A percentile compares a stretch with the other conserved stretches of the same genome.
Conservation (phyloP, 257 asterid genomes). For the Capsicum chinense region DNA sequence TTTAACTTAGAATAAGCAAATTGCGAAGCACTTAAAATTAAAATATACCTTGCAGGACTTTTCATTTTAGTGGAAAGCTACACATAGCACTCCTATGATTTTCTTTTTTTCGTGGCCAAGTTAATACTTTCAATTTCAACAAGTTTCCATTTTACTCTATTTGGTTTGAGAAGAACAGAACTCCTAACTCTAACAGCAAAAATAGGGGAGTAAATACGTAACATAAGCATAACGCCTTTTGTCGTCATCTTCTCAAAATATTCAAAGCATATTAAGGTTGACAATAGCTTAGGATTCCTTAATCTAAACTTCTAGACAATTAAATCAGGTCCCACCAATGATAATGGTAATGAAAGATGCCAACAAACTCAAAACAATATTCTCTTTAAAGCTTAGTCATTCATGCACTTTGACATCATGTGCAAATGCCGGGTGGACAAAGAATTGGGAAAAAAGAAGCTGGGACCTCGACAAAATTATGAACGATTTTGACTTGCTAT, state of each 20-base stretch:
- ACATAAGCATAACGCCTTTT: not conserved
- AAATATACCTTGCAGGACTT: not conserved
- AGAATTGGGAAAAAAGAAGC: not conserved
- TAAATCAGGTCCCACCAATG: conserved; percentile 22
- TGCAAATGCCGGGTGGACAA: not conserved
- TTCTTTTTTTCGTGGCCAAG: too few relatives aligned
- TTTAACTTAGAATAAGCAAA: conserved; percentile 16
- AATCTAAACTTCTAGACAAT: not conserved
- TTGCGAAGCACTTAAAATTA: not conserved
- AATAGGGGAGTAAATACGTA: not conserved
- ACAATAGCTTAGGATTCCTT: not conserved
- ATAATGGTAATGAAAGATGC: conserved; percentile 9
- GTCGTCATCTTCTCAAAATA: not conserved
- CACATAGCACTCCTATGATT: too few relatives aligned
- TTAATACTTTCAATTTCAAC: too few relatives aligned
- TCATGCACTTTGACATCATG: conserved; percentile 5
- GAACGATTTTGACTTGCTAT: conserved; percentile 15
- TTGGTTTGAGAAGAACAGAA: not conserved
- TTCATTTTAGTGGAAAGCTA: too few relatives aligned
- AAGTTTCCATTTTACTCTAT: too few relatives aligned
- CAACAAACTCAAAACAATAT: not conserved
- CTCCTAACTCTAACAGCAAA: not conserved
- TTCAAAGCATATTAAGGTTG: not conserved
- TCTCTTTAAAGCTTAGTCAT: not conserved
- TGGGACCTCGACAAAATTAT: conserved; percentile 22